phyloP scores from a whole-genome alignment of 805 yeast genomes.

The Tetrapisispora phaffii region DNA sequence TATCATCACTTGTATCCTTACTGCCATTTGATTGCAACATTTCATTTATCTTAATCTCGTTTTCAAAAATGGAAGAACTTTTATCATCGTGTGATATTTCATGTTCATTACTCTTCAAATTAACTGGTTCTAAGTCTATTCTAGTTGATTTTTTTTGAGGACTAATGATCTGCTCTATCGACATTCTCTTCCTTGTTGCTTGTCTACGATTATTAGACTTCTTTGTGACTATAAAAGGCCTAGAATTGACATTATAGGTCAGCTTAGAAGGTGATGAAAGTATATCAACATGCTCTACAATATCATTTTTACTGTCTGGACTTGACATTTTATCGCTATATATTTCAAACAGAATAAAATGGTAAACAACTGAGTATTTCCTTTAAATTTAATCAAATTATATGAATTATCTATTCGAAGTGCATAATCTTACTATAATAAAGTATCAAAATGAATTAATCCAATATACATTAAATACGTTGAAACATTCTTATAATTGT shows the following conservation, averaged over 20 bases:
- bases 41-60: not conserved
- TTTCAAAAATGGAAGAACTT: not conserved
- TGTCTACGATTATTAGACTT: not conserved
- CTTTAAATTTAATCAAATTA: too few relatives aligned
- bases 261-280: conserved; percentile 15
- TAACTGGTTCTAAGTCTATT: not conserved
- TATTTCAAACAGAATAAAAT: too few relatives aligned
- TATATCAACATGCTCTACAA: conserved; percentile 19
- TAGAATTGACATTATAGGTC: not conserved
- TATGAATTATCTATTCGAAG: too few relatives aligned
- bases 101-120: not conserved
- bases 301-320: conserved; percentile 6
- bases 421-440: too few relatives aligned
- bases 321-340: not conserved
- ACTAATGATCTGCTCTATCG: conserved; percentile 1
- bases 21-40: not conserved
- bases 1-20: not conserved
- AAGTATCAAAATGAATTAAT: too few relatives aligned
- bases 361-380: too few relatives aligned
- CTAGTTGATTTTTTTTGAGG: not conserved
- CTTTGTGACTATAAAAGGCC: not conserved
- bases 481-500: too few relatives aligned
- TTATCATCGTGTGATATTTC: not conserved
- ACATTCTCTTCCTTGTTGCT: conserved; percentile 1
- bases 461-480: too few relatives aligned